Evolutionary conservation across 2,329 filamentous ascomycete genomes (phyloP).

Genomic region (Trichoderma cornu-damae): DNA sequence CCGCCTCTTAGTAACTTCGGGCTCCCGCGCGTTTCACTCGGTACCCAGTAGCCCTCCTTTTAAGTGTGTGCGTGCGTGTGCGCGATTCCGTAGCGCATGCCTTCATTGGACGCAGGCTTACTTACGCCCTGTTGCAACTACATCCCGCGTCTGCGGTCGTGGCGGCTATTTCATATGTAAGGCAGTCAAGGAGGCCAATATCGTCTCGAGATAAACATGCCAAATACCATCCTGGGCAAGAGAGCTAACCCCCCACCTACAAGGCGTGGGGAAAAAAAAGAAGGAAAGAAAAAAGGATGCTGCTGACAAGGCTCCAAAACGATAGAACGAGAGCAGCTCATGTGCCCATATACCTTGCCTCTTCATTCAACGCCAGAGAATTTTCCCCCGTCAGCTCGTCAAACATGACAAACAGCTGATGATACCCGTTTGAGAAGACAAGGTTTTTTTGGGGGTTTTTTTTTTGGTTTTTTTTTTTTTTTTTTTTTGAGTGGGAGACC

Average conservation of each 20-base stretch:
- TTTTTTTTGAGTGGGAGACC: too few relatives aligned
- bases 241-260: neutral
- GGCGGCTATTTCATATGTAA: conserved; percentile 6
- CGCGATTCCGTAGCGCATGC: neutral
- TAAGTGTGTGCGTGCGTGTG: neutral
- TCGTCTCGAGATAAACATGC: neutral
- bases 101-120: neutral
- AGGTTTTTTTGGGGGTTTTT: too few relatives aligned
- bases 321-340: neutral
- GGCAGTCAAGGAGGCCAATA: neutral
- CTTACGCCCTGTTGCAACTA: neutral
- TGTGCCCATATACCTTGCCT: neutral
- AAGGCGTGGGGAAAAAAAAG: neutral
- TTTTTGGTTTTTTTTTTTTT: too few relatives aligned
- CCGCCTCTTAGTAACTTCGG: neutral
- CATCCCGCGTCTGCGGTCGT: conserved; percentile 1
- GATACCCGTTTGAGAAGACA: too few relatives aligned
- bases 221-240: neutral
- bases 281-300: neutral
- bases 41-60: neutral
- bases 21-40: neutral
- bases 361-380: neutral
- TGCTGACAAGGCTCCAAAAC: too few relatives aligned
- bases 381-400: conserved; percentile 1
- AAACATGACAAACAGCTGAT: conserved; percentile 5